Evolutionary conservation across 805 yeast genomes (phyloP).

Genomic region (Zygosaccharomyces bailii): DNA sequence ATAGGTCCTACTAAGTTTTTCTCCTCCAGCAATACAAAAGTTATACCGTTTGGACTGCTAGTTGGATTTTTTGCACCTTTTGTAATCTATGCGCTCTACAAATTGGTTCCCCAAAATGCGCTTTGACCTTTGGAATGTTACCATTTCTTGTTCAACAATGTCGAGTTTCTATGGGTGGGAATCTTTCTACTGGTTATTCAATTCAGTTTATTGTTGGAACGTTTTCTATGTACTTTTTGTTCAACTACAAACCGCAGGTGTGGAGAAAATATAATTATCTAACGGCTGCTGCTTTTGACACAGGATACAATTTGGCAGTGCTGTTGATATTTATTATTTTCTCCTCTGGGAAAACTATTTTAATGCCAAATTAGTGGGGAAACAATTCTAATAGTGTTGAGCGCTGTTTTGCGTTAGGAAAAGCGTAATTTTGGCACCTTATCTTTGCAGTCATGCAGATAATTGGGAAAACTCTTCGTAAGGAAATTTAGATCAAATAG

Average conservation of each 20-base stretch:
- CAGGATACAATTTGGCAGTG: conserved; percentile 63
- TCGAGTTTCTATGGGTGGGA: conserved; percentile 70
- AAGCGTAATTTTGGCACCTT: too few species aligned
- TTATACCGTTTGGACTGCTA: conserved; percentile 56
- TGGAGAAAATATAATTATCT: conserved; percentile 75
- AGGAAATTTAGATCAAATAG: too few species aligned
- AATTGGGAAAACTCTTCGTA: too few species aligned
- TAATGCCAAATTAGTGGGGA: conserved; percentile 65
- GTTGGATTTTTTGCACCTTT: conserved; percentile 49
- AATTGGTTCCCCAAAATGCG: conserved; percentile 37
- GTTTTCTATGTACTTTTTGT: conserved; percentile 54
- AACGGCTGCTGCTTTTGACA: conserved; percentile 60
- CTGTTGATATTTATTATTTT: conserved; percentile 44
- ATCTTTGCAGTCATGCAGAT: too few species aligned
- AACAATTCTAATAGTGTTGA: conserved; percentile 33
- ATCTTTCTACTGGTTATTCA: conserved; percentile 56
- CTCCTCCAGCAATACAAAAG: conserved; percentile 43
- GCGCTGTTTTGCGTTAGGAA: conserved; percentile 2
- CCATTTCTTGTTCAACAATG: conserved; percentile 46
- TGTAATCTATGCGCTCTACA: conserved; percentile 39
- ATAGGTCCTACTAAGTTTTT: conserved; percentile 59
- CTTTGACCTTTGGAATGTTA: conserved; percentile 59
- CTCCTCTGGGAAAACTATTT: conserved; percentile 45
- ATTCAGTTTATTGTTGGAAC: conserved; percentile 54
- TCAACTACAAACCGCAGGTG: conserved; percentile 57